These are phyloP conservation scores for Pseudonitzschia pungens DNA, from an alignment of 108 stramenopile species.

Conservation along the genomic window DNA sequence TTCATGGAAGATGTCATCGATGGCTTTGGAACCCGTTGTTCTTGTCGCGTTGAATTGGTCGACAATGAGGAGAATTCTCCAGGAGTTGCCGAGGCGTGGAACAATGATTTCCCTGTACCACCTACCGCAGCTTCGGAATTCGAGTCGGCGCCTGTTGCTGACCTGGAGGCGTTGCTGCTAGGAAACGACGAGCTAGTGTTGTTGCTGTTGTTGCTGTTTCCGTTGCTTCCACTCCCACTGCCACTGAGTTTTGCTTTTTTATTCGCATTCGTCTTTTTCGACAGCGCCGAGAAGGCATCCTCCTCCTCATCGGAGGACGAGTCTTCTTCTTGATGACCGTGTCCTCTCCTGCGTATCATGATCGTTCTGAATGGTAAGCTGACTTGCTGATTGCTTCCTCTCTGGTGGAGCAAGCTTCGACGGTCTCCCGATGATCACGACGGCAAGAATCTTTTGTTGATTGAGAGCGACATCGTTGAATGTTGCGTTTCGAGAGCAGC, in stretches of 20 bases:
- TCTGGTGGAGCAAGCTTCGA: background rate
- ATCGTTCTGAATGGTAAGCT: background rate
- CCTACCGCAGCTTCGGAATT: no score
- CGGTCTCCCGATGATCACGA: no score
- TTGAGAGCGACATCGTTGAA: no score
- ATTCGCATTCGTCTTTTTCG: conserved; percentile 11
- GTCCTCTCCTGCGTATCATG: conserved; percentile 37
- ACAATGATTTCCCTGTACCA: no score
- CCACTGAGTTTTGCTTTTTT: background rate
- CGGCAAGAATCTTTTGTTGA: no score
- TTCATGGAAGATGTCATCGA: conserved; percentile 56
- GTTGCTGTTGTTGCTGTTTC: no score
- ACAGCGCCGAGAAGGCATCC: conserved; percentile 45
- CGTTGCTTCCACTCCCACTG: background rate
- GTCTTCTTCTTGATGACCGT: conserved; percentile 24
- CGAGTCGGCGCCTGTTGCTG: background rate
- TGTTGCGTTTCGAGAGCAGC: no score
- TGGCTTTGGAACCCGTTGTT: background rate
- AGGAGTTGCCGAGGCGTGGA: background rate
- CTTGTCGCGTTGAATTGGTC: background rate
- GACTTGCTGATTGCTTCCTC: no score
- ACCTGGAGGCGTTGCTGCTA: background rate
- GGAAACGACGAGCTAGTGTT: background rate
- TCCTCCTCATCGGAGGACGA: conserved; percentile 40
- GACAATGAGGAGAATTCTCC: background rate